Evolutionary conservation across 495 filamentous ascomycete species (phyloP), one percentile per base, ranked within the genome.

Genomic region (Pyrenula aspistea): DNA sequence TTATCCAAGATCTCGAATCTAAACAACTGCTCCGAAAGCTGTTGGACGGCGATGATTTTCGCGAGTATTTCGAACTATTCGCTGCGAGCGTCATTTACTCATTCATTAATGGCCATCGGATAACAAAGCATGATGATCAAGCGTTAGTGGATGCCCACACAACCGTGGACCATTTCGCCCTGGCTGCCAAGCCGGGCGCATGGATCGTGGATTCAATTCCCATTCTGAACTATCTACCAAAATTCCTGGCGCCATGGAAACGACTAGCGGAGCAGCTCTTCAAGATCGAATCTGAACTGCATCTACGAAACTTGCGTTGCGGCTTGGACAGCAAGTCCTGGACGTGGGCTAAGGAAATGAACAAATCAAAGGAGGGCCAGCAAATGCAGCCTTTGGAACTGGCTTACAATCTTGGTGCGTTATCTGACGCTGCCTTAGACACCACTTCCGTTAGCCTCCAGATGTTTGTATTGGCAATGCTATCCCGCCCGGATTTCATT

Each of bases 191-290:
- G 1, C 65, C 64, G 31, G 59, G 53, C 11, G n/a, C n/a, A n/a
- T 68, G 51, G 24, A 59, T 71, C 2, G 68, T 67, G 2, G 70
- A 74, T 55, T 47, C 68, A n/a, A 54, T 74, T 23, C 70, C 71
- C 2, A 20, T 60, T 4, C 56, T 73, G 2, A 69, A 69, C 25
- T 53, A 68, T 24, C 60, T 73, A 2, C 69, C 71, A 1, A 21
- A 50, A 1, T 58, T 60, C 10, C 51, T 72, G 2, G 65, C 63
- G 0, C 66, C 69, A 0, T 73, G 71, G 71, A 68, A 65, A 56
- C 60, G 61, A 0, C n/a, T 55, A 8, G 61, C 57, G 12, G 61
- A 62, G 3, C n/a, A 1, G 61, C 61, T 69, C 8, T 53, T 58
- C 2, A 53, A 22, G 8, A 63, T 59, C 49, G 23, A 61, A 49